phyloP scores from a whole-genome alignment of 2,329 filamentous ascomycete genomes.

The Aschersonia sp. region DNA sequence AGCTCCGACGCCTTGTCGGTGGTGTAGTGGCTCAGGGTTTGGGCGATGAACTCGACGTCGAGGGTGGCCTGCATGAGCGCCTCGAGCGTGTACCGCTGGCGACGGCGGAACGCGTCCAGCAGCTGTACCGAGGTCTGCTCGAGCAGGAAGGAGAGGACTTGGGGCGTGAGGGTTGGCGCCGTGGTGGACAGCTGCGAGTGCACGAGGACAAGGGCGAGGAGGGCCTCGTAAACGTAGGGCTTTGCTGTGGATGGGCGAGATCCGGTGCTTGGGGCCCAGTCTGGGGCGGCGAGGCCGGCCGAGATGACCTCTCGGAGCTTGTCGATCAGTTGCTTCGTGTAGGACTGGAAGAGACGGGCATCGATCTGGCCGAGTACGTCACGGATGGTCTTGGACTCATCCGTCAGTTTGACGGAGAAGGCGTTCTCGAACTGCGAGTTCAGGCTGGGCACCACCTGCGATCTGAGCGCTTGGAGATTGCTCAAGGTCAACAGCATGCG shows the following conservation, averaged over 20 bases:
- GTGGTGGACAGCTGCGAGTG: constrained; percentile 83
- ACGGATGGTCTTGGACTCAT: constrained; percentile 82
- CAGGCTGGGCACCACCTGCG: constrained; percentile 73
- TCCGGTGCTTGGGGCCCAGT: constrained; percentile 51
- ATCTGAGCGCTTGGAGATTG: constrained; percentile 74
- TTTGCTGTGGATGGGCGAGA: constrained; percentile 58
- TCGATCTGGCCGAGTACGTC: constrained; percentile 89
- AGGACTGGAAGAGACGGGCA: constrained; percentile 78
- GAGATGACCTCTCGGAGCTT: constrained; percentile 56
- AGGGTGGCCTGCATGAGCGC: constrained; percentile 93
- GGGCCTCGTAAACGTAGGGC: constrained; percentile 78
- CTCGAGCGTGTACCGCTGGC: constrained; percentile 56
- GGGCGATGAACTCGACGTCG: constrained; percentile 91
- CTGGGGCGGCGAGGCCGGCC: constrained; percentile 52
- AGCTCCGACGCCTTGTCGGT: constrained; percentile 68
- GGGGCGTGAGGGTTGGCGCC: constrained; percentile 57
- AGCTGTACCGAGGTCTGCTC: constrained; percentile 69
- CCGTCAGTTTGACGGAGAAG: constrained; percentile 87
- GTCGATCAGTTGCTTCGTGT: constrained; percentile 65
- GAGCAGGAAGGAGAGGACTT: constrained; percentile 76
- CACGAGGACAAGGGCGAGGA: constrained; percentile 76
- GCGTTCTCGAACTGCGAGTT: constrained; percentile 85
- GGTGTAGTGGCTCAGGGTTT: constrained; percentile 82
- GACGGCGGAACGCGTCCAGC: constrained; percentile 62
- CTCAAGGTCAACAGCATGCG: constrained; percentile 89